Evolutionary conservation across 345 rosid genomes (phyloP), one percentile per base, ranked within the genome.

Genomic region (Garcia nutans): DNA sequence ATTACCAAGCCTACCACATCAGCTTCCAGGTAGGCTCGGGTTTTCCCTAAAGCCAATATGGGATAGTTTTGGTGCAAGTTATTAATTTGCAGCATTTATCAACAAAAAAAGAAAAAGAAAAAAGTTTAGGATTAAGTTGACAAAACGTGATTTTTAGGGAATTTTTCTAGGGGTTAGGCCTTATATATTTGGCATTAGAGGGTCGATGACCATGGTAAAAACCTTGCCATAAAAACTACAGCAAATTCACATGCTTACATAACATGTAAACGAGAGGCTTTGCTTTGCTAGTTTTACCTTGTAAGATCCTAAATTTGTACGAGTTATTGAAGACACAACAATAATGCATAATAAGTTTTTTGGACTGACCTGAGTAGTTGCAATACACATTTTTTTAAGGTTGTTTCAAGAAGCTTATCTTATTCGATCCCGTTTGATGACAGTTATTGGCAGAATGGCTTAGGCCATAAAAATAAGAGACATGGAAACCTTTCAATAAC

Each of bases 351-450:
- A 13, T 22, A 23, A 26, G 11, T n/a, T 42, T n/a, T 44, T 8
- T 31, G 4, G 31, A 60, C 76, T 74, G 22, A 66, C 79, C 84
- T 61, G 69, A 75, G 50, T 10, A 69, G 17, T 10, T 26, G 66
- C 24, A 20, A 15, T 56, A 52, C 16, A 22, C 10, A 11, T 37
- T 44, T 64, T 55, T 56, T 6, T n/a, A 70, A 12, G 11, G 49
- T n/a, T n/a, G 22, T 28, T 56, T 41, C 62, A 42, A 57, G 55
- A 16, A 50, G 42, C 74, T 45, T 49, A 56, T 23, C 19, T 52
- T 49, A 50, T 73, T 10, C 0, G 16, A 19, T 24, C 58, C 42
- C 41, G 22, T 42, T 22, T 10, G 44, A 3, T 60, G 61, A 42
- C 61, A 52, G 49, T 23, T 60, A 20, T 24, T 23, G 33, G 58